Percentiles rank a stretch among this genome's conserved stretches.
Conservation (phyloP, 768 basidiomycete genomes). For the Podaxis sp. region DNA sequence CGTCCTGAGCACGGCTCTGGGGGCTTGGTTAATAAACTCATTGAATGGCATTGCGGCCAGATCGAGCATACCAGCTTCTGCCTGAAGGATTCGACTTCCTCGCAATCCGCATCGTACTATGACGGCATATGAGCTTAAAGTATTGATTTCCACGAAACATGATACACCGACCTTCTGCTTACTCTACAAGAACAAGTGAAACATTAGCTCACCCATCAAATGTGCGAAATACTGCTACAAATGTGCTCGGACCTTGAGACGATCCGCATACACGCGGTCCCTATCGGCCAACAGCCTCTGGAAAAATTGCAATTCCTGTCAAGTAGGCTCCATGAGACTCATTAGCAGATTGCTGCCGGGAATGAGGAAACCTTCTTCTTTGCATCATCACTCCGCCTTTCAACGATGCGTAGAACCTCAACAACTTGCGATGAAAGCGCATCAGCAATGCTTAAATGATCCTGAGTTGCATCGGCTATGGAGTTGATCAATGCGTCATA, state of each 20-base stretch:
- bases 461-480: constrained; percentile 56
- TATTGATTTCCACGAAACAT: neutral
- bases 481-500: constrained; percentile 65
- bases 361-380: constrained; percentile 55
- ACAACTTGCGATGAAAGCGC: constrained; percentile 52
- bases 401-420: constrained; percentile 57
- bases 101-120: constrained; percentile 79
- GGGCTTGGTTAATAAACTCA: constrained; percentile 7
- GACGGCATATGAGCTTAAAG: constrained; percentile 20
- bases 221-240: neutral
- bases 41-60: neutral
- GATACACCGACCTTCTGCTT: constrained; percentile 53
- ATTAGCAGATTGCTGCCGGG: neutral
- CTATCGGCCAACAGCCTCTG: constrained; percentile 67
- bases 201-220: neutral
- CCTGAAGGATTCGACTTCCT: constrained; percentile 64
- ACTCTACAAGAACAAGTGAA: constrained; percentile 30
- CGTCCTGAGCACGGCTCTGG: constrained; percentile 65
- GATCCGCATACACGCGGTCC: constrained; percentile 63
- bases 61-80: constrained; percentile 67
- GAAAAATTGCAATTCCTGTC: constrained; percentile 64
- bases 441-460: constrained; percentile 67
- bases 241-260: constrained; percentile 51
- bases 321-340: neutral
- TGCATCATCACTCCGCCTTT: constrained; percentile 57